Evolutionary conservation across 495 filamentous ascomycete genomes (phyloP).

Genomic region (Daldinia concentrica): DNA sequence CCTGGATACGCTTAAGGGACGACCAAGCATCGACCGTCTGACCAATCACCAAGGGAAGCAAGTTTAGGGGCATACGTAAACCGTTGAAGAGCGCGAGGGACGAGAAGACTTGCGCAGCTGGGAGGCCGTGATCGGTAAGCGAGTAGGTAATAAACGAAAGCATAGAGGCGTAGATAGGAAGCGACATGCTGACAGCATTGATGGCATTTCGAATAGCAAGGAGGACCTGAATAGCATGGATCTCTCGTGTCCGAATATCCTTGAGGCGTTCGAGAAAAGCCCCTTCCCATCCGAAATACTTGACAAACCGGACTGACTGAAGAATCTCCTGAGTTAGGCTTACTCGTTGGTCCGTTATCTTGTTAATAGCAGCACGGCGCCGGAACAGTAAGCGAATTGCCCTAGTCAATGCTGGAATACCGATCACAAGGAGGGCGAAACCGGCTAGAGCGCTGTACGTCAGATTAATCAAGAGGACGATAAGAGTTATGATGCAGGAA

Average conservation of each 20-base stretch:
- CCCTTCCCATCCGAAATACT: conserved; percentile 94
- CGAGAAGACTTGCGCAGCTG: conserved; percentile 85
- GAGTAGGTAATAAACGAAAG: conserved; percentile 93
- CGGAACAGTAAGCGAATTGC: conserved; percentile 76
- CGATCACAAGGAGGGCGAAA: conserved; percentile 81
- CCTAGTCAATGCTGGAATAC: conserved; percentile 75
- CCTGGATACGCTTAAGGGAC: conserved; percentile 82
- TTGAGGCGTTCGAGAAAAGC: conserved; percentile 81
- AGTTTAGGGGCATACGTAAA: conserved; percentile 85
- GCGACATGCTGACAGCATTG: conserved; percentile 74
- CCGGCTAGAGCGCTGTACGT: conserved; percentile 89
- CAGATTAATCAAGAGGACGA: conserved; percentile 83
- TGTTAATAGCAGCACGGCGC: conserved; percentile 82
- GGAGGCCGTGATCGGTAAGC: conserved; percentile 73
- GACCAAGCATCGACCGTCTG: conserved; percentile 90
- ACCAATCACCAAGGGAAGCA: conserved; percentile 87
- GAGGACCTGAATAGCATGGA: conserved; percentile 79
- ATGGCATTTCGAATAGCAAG: conserved; percentile 85
- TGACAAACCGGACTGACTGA: conserved; percentile 90
- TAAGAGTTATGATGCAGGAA: conserved; percentile 76
- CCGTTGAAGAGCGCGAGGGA: conserved; percentile 93
- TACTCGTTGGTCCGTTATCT: conserved; percentile 90
- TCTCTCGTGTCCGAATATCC: conserved; percentile 76
- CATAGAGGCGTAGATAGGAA: conserved; percentile 95
- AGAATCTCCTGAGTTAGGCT: conserved; percentile 92